A percentile compares a stretch with the other conserved stretches of the same genome.
These are phyloP conservation scores for Cladosporium sp. DNA, from an alignment of 2,329 filamentous ascomycete species.

Conservation along the genomic window DNA sequence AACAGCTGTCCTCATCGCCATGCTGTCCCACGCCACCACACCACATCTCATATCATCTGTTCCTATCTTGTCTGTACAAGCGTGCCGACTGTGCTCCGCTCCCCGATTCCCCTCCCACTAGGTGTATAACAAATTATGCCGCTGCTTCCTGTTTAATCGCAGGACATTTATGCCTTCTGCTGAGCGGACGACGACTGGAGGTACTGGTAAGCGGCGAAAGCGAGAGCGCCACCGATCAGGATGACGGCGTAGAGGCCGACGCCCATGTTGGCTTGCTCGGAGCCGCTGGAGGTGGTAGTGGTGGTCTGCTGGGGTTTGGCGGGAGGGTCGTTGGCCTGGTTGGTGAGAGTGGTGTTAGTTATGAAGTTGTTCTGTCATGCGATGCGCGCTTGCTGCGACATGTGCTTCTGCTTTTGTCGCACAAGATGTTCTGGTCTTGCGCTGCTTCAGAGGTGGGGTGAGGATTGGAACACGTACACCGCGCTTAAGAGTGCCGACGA, in stretches of 20 bases:
- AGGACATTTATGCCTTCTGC: slow-evolving; percentile 33
- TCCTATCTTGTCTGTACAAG: slow-evolving; percentile 6
- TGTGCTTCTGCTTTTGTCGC: background rate
- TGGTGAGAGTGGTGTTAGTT: background rate
- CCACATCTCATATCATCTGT: background rate
- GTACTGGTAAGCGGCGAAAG: slow-evolving; percentile 85
- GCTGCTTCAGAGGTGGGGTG: background rate
- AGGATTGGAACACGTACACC: slow-evolving; percentile 57
- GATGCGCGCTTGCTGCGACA: background rate
- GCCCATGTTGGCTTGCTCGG: slow-evolving; percentile 73
- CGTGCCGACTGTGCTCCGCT: slow-evolving; percentile 1
- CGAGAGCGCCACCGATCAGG: slow-evolving; percentile 72
- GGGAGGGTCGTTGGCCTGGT: slow-evolving; percentile 22
- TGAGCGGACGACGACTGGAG: slow-evolving; percentile 62
- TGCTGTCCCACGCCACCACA: background rate
- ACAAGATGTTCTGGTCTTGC: background rate
- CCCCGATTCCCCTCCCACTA: background rate
- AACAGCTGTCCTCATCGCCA: background rate
- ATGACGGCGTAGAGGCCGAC: slow-evolving; percentile 80
- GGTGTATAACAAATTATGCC: background rate
- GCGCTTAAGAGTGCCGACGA: slow-evolving; percentile 78
- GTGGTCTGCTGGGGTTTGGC: slow-evolving; percentile 14
- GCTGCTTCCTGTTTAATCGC: background rate
- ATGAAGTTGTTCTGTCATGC: too few species aligned
- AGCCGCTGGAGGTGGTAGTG: slow-evolving; percentile 62